Evolutionary conservation across 2,329 filamentous ascomycete species (phyloP).

Genomic region (Cordyceps javanica): DNA sequence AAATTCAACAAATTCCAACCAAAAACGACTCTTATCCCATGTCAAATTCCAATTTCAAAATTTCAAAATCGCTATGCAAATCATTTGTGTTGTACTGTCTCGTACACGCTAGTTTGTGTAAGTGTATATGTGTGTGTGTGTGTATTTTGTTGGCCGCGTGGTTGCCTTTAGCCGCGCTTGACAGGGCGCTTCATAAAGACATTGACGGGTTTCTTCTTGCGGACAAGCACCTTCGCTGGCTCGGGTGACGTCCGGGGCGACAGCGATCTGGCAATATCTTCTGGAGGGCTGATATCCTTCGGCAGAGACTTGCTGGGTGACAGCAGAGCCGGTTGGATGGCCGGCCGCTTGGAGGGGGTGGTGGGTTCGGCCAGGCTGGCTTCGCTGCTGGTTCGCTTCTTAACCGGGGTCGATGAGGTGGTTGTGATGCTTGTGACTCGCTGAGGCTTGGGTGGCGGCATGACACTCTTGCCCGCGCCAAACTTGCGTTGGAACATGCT

Average conservation of each 20-base stretch:
- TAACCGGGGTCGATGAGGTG: slow-evolving; percentile 17
- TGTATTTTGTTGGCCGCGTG: not conserved
- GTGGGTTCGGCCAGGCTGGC: not conserved
- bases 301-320: not conserved
- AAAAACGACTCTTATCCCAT: not conserved
- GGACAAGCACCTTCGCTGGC: not conserved
- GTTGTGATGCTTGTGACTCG: slow-evolving; percentile 6
- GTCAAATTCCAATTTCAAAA: not conserved
- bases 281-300: not conserved
- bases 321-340: slow-evolving; percentile 32
- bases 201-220: slow-evolving; percentile 10
- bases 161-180: not conserved
- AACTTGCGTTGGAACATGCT: slow-evolving; percentile 13
- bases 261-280: not conserved
- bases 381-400: slow-evolving; percentile 4
- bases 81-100: not conserved
- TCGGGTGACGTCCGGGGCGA: slow-evolving; percentile 24
- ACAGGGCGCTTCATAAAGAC: slow-evolving; percentile 10
- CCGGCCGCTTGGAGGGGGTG: slow-evolving; percentile 32
- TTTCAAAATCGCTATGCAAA: not conserved
- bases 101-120: slow-evolving; percentile 13
- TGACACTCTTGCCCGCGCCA: not conserved
- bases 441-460: not conserved
- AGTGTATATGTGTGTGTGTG: slow-evolving; percentile 12
- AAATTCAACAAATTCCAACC: not conserved